Evolutionary conservation across 495 filamentous ascomycete genomes (phyloP), one percentile per base, ranked within the genome.

Genomic region (Xylaria grammica): DNA sequence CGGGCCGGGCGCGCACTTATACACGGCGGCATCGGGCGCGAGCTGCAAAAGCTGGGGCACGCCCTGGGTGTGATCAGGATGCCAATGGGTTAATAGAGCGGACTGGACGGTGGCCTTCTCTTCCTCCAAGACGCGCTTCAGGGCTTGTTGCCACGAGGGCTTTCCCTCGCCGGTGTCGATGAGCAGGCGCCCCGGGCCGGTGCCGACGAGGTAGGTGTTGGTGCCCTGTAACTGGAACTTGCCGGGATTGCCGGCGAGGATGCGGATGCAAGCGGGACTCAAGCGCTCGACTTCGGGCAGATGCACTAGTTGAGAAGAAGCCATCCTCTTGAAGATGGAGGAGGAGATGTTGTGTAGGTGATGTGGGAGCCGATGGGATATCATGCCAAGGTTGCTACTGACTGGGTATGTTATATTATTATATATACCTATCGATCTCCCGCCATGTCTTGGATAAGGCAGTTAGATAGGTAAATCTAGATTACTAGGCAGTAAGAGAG

Each of bases 201-300:
- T 90, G 67, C 92, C 93, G 62, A 96, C 67, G 17, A 97, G 81
- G 73, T 95, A 97, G 44, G 93, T 97, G 75, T 97, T 96, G 56
- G 93, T 96, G 61, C 82, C 83, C 58, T 86, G 82, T 22, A 86
- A 75, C 0, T 80, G 81, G 72, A 86, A 85, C 67, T 94, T 94
- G 66, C 89, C 85, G 9, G 92, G 91, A 74, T 96, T 96, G 15
- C 89, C 91, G 56, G 86, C 92, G 10, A 96, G 80, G 56, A 96
- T 89, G 60, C 92, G 83, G 65, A 92, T 88, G 19, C 90, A 86
- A 15, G 79, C 78, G 1, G 87, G 78, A 65, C 87, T 88, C 44
- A 94, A 82, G 50, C 86, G 81, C 70, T 89, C 83, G 44, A 91
- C 79, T 60, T 91, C 89, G 19, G 85, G 84, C 40, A 93, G 80